Conservation (phyloP, 257 asterid species). For the Nicotiana tabacum region DNA sequence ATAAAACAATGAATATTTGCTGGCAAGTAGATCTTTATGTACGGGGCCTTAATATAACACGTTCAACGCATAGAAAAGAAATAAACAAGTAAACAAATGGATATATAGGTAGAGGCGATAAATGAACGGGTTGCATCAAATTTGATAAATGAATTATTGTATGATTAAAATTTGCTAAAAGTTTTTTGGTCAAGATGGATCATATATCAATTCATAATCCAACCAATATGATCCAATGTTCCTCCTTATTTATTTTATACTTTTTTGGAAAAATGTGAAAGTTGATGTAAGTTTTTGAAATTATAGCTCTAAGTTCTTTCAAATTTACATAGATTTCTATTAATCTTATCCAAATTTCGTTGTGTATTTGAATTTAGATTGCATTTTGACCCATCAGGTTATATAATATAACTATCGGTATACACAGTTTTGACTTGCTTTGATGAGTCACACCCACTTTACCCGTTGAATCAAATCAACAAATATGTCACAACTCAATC, state of each 20-base stretch:
- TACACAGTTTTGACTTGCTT: no score
- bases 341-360: neutral
- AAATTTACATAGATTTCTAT: no score
- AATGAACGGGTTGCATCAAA: neutral
- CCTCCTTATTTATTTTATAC: no score
- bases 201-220: neutral
- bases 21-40: conserved; percentile 2
- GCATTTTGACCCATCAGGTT: neutral
- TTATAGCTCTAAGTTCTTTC: neutral
- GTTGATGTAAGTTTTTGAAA: no score
- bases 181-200: neutral
- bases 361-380: no score
- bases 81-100: neutral
- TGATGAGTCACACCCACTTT: neutral
- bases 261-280: neutral
- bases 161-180: neutral
- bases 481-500: neutral
- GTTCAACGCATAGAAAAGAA: neutral
- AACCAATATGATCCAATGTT: neutral
- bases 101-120: neutral
- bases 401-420: no score
- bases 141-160: neutral
- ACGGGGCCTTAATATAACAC: neutral
- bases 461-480: neutral
- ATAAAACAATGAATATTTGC: neutral